Base-by-base conservation (phyloP, 1,139 yeast genomes). In the Hemisphaericaspora lyxosophila region DNA sequence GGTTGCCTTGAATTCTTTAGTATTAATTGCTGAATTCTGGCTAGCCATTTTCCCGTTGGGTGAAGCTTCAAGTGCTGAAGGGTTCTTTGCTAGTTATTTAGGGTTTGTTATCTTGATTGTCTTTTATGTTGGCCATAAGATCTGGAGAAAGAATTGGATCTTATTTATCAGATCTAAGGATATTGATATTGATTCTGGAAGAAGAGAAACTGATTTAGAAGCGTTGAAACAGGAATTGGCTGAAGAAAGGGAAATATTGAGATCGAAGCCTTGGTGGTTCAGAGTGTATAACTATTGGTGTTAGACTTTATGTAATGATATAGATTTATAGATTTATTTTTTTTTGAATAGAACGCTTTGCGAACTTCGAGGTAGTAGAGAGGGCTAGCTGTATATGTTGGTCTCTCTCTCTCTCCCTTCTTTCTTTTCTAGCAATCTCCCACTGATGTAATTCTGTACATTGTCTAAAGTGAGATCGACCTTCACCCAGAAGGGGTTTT, bases 1-100 rank as follows among this genome's bases (percentile, higher is more conserved):
- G 14, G 60, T 71, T 1, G 45, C 67, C 15, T 58, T 79, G 47
- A 67, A 73, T 47, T 36, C 70, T 15, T 55, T 80, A 42, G 80
- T 82, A 38, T 61, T 79, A 27, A 62, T 73, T 34, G 82, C 81
- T 7, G 80, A 78, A 51, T 78, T 80, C 56, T 61, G 62, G 66
- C 51, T 56, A 19, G 64, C 74, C 4, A 51, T 70, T 30, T 69
- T 62, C 57, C 75, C 75, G 8, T 47, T 66, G 26, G 70, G 68
- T 3, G 64, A 52, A 7, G 27, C 43, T 9, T 68, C 75, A 11
- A 57, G 50, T 41, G 74, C 73, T 3, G 37, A 50, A 26, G 59
- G 44, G 15, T 70, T 70, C 53, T 69, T 69, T 52, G 45, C 53
- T 34, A 50, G 59, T 12, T 69, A 67, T 49, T 57, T 69, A 38